Evolutionary conservation across 2,329 filamentous ascomycete genomes (phyloP).

Genomic region (Parascedosporium putredinis): DNA sequence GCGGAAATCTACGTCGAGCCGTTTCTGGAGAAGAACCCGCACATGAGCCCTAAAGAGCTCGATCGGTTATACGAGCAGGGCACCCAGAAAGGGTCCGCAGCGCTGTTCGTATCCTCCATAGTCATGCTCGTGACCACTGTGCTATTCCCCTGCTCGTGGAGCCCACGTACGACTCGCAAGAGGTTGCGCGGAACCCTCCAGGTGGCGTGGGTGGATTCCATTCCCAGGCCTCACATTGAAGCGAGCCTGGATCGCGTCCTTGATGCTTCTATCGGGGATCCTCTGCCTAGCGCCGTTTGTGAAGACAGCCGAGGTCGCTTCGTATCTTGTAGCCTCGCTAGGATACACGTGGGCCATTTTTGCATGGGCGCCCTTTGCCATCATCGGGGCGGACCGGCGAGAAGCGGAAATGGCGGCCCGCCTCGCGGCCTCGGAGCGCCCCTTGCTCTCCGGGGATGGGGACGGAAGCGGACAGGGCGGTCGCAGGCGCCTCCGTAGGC

Average conservation of each 20-base stretch:
- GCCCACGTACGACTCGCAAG: conserved; percentile 56
- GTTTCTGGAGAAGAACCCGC: conserved; percentile 63
- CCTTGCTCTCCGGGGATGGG: conserved; percentile 3
- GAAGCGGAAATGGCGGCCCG: background rate
- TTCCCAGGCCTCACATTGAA: conserved; percentile 81
- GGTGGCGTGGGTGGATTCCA: conserved; percentile 47
- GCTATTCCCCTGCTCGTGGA: conserved; percentile 76
- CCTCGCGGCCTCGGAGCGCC: background rate
- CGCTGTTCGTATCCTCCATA: conserved; percentile 77
- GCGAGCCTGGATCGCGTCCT: conserved; percentile 74
- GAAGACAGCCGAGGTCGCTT: conserved; percentile 58
- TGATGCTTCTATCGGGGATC: conserved; percentile 70
- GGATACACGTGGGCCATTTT: conserved; percentile 90
- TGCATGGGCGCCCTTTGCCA: conserved; percentile 89
- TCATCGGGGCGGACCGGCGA: conserved; percentile 71
- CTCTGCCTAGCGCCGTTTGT: conserved; percentile 82
- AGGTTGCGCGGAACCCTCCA: conserved; percentile 6
- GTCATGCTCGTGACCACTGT: conserved; percentile 75
- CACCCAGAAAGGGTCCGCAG: conserved; percentile 80
- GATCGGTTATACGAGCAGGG: conserved; percentile 73
- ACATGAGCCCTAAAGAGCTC: conserved; percentile 67
- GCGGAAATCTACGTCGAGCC: conserved; percentile 88
- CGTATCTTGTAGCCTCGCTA: conserved; percentile 66
- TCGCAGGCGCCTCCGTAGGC: conserved; percentile 35
- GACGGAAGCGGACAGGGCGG: background rate